phyloP scores from a whole-genome alignment of 345 rosid genomes.

The Pugionium dolabratum region DNA sequence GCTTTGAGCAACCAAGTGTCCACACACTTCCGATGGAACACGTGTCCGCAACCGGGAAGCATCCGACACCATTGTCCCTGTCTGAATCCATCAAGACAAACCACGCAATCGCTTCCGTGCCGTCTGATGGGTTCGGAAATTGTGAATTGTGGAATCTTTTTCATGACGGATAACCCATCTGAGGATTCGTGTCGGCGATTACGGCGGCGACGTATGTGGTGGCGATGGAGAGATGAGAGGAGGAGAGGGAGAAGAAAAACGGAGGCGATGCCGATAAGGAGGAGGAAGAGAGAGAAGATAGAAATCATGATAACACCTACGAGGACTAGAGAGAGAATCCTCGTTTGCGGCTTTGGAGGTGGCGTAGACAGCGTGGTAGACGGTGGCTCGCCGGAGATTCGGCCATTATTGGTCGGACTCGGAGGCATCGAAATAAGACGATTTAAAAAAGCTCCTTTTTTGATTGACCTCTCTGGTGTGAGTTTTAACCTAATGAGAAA shows the following conservation, averaged over 20 bases:
- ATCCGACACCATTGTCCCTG: slow-evolving; percentile 82
- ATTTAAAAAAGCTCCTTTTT: no score
- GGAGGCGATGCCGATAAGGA: slow-evolving; percentile 58
- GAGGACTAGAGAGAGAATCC: slow-evolving; percentile 46
- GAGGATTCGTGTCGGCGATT: slow-evolving; percentile 25
- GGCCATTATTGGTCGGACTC: slow-evolving; percentile 20
- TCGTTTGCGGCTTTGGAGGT: slow-evolving; percentile 31
- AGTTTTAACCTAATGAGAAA: no score
- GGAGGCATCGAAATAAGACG: slow-evolving; percentile 41
- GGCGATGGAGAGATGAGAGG: slow-evolving; percentile 50
- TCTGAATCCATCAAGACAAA: slow-evolving; percentile 71
- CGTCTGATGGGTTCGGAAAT: slow-evolving; percentile 30
- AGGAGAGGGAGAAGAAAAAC: slow-evolving; percentile 58
- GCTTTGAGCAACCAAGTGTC: slow-evolving; percentile 78
- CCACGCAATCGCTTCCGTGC: slow-evolving; percentile 52
- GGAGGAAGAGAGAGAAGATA: slow-evolving; percentile 52
- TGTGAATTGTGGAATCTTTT: slow-evolving; percentile 57
- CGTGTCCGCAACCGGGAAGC: slow-evolving; percentile 68
- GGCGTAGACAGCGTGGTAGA: slow-evolving; percentile 12
- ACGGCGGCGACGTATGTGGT: slow-evolving; percentile 38
- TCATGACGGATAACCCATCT: background rate
- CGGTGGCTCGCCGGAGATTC: slow-evolving; percentile 33
- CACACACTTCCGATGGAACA: slow-evolving; percentile 76
- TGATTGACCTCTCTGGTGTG: no score
- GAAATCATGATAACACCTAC: slow-evolving; percentile 67